Percentiles rank a stretch among this genome's conserved stretches.
These are phyloP conservation scores for Fusarium napiforme DNA, from an alignment of 2,329 filamentous ascomycete species.

Conservation along the genomic window DNA sequence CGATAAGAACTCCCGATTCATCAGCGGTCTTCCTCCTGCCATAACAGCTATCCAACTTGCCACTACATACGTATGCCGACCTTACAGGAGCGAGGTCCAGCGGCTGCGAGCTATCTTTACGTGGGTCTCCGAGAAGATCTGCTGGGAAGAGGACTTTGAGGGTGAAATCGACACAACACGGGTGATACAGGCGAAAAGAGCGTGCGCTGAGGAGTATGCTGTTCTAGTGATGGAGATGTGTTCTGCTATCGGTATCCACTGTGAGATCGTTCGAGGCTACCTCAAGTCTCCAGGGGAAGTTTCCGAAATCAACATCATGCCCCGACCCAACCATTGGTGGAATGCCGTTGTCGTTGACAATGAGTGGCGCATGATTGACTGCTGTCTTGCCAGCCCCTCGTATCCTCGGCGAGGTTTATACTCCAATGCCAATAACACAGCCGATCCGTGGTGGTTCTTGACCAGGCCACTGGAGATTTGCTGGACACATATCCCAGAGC, in stretches of 20 bases:
- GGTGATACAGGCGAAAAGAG: constrained; percentile 85
- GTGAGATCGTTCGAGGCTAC: constrained; percentile 88
- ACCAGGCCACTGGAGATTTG: constrained; percentile 87
- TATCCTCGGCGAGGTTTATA: constrained; percentile 84
- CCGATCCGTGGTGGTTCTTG: constrained; percentile 96
- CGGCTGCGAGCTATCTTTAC: constrained; percentile 94
- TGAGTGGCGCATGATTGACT: constrained; percentile 97
- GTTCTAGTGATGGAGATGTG: constrained; percentile 94
- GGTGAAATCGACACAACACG: constrained; percentile 84
- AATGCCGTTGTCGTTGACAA: constrained; percentile 92
- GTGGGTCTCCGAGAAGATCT: constrained; percentile 94
- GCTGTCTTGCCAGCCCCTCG: constrained; percentile 89
- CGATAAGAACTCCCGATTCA: constrained; percentile 94
- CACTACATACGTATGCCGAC: constrained; percentile 91
- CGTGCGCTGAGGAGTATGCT: constrained; percentile 89
- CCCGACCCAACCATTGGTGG: constrained; percentile 97
- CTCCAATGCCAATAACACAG: constrained; percentile 75
- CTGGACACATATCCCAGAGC: constrained; percentile 93
- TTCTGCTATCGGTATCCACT: constrained; percentile 84
- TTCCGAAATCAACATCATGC: constrained; percentile 81
- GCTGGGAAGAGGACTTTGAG: constrained; percentile 95
- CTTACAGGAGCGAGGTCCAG: constrained; percentile 94
- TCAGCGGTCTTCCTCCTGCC: constrained; percentile 83
- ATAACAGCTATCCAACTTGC: constrained; percentile 85
- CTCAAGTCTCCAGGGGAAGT: constrained; percentile 90